Evolutionary conservation across 768 basidiomycete species (phyloP).

Genomic region (Clathrus columnatus): DNA sequence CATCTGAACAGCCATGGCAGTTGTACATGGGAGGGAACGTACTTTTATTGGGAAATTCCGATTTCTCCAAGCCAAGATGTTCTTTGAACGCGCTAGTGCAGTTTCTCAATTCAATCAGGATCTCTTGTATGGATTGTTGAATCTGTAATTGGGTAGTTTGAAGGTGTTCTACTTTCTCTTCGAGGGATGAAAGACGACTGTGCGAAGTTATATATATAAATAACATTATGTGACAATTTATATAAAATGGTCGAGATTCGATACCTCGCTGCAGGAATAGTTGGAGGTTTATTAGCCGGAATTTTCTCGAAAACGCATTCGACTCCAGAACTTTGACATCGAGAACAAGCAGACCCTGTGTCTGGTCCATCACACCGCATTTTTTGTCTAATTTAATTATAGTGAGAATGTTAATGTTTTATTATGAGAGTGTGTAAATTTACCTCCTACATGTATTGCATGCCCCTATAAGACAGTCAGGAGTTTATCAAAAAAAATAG

Average conservation of each 20-base stretch:
- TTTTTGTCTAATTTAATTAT: slow-evolving; percentile 2
- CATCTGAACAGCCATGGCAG: background rate
- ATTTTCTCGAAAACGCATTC: slow-evolving; percentile 8
- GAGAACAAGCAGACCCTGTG: background rate
- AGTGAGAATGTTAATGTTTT: background rate
- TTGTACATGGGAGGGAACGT: background rate
- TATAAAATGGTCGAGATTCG: background rate
- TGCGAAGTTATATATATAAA: background rate
- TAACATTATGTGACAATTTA: background rate
- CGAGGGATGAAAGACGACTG: slow-evolving; percentile 4
- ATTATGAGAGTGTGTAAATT: background rate
- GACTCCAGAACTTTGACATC: slow-evolving; percentile 3
- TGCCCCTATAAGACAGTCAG: background rate
- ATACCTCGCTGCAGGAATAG: background rate
- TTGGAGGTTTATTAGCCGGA: slow-evolving; percentile 1
- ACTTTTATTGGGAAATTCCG: background rate
- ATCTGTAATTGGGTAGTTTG: slow-evolving; percentile 6
- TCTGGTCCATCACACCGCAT: slow-evolving; percentile 8
- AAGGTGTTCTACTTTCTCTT: background rate
- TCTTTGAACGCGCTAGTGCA: background rate
- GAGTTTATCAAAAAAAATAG: background rate
- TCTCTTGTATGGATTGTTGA: slow-evolving; percentile 5
- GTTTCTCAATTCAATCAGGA: slow-evolving; percentile 2
- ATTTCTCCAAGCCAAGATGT: background rate
- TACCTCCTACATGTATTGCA: slow-evolving; percentile 9